Evolutionary conservation across 495 filamentous ascomycete genomes (phyloP), one percentile per base, ranked within the genome.

Genomic region (Podospora appendiculata): DNA sequence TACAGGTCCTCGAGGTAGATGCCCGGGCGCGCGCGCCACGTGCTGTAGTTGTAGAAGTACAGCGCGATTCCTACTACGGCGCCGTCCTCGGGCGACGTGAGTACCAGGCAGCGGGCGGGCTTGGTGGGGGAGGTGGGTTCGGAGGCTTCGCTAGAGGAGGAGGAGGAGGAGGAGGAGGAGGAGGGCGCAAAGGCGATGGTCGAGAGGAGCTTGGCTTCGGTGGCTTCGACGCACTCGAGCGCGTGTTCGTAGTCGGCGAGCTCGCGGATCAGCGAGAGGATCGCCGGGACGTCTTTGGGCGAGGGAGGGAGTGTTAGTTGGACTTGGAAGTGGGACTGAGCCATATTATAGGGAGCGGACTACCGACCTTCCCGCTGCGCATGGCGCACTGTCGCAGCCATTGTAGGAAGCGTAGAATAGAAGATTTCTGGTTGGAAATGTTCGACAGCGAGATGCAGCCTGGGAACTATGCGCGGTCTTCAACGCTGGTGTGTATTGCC

Each of bases 1-100:
- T 87, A 96, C 9, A 98, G 72, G 64, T 98, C 93, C 64, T 98
- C 93, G 11, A 98, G 84, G 62, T 93, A 96, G 58, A 98, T 90
- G 1, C 93, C 93, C 2, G 93, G 86, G 9, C 79, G 79, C 4
- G 85, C 81, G 38, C 85, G 81, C 93, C 93, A 97, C 6, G 93
- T 96, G 52, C 81, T 73, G 63, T 78, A 79, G 59, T 78, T 80
- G 59, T 79, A 79, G 50, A 79, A 81, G 56, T 81, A 83, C 48
- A 84, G 50, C 5, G 81, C 81, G 63, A 84, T 80, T 9, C 81
- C 81, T 1, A 66, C 78, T 0, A 74, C 58, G 19, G 59, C 59
- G 6, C 65, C 69, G 5, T 60, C 51, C 4, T 60, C 51, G 9
- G 70, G 71, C 35, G 67, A 69, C 48, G 66, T 63, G 33, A 80